Conservation (phyloP, 371 early-diverging fungal genomes). For the Apophysomyces ossiformis region DNA sequence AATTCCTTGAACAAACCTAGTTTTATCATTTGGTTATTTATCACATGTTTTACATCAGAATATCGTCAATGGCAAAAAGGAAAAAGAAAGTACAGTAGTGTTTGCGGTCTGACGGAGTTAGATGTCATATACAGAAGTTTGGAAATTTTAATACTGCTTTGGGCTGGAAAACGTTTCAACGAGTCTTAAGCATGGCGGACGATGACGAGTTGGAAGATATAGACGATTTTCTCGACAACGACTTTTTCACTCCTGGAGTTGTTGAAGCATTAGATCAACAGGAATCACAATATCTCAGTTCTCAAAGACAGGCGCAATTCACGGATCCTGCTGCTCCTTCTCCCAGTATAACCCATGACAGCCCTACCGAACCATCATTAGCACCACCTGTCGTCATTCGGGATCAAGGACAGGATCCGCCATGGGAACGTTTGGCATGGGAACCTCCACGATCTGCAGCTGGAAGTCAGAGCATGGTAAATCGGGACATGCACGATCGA, state of each 20-base stretch:
- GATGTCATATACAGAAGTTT: neutral
- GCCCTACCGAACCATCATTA: neutral
- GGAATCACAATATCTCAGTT: conserved; percentile 12
- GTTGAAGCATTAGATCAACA: conserved; percentile 16
- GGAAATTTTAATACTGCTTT: neutral
- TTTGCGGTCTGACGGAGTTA: neutral
- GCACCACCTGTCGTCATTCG: conserved; percentile 9
- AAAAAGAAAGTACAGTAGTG: too few species aligned
- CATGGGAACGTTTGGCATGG: conserved; percentile 1
- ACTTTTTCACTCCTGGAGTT: conserved; percentile 3
- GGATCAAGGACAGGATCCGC: neutral
- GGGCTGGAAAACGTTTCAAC: neutral
- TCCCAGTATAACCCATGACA: neutral
- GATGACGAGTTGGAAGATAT: neutral
- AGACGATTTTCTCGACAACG: conserved; percentile 17
- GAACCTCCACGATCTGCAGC: neutral
- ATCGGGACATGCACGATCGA: neutral
- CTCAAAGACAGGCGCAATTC: conserved; percentile 12
- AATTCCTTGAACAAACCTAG: too few species aligned
- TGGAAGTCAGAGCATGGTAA: neutral
- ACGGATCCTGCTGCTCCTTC: neutral
- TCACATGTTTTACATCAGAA: too few species aligned
- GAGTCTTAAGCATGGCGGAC: neutral
- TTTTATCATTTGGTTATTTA: too few species aligned
- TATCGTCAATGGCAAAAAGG: too few species aligned